Evolutionary conservation across 2,329 filamentous ascomycete genomes (phyloP), one percentile per base, ranked within the genome.

Genomic region (Penicillium expansum): DNA sequence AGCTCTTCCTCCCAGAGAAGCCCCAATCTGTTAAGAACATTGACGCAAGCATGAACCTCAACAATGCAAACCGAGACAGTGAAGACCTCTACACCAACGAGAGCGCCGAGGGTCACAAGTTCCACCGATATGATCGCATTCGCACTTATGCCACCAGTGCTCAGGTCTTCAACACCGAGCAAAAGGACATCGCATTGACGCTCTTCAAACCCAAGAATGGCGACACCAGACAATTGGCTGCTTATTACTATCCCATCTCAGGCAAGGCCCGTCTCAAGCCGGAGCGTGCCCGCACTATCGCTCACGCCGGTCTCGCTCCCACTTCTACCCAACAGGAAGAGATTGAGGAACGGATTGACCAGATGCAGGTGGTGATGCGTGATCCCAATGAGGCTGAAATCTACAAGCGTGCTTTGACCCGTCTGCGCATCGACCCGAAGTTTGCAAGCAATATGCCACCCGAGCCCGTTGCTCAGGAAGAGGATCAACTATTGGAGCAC

Each of bases 211-310:
- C 79, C 0, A 76, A 62, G 16, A 64, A 72, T 45, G 60, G 62
- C 18, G 65, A 69, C 29, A 60, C 68, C 20, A 77, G 74, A 56
- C 74, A 76, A 49, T 82, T 81, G 66, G 84, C 77, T 1, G 85
- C 85, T 14, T 87, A 85, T 69, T 85, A 84, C 68, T 87, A 87
- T 59, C 83, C 84, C 0, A 81, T 87, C 52, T 71, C 80, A 20
- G 80, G 82, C 66, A 80, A 82, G 67, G 81, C 81, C n/a, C 78
- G 77, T 22, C 75, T 87, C 47, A 83, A 81, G 69, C 78, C 79
- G 5, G 77, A 79, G 55, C 72, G 76, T 27, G 71, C 75, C 51
- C 76, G 75, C 50, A 76, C 73, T 33, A 76, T 77, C 45, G 73
- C 75, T 9, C 72, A 77, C 54, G 71, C 76, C 4, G 75, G 76